Evolutionary conservation across 768 basidiomycete species (phyloP).

Genomic region (Lentinula boryana): DNA sequence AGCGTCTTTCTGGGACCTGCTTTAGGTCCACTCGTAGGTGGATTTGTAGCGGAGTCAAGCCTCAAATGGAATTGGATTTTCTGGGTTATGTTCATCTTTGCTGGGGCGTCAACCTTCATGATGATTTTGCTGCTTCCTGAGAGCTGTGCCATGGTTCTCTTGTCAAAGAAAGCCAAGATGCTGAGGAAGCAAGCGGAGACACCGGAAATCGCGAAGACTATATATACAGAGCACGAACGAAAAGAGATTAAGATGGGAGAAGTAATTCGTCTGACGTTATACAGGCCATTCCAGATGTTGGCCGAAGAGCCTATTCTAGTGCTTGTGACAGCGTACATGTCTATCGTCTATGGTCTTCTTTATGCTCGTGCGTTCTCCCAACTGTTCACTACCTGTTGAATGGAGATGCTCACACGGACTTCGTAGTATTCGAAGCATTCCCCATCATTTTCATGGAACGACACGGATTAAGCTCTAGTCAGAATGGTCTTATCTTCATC

Average conservation of each 20-base stretch:
- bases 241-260: conserved; percentile 23
- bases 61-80: conserved; percentile 63
- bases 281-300: conserved; percentile 44
- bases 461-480: conserved; percentile 27
- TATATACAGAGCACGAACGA: conserved; percentile 28
- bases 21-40: conserved; percentile 56
- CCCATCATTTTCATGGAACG: conserved; percentile 30
- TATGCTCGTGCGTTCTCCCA: conserved; percentile 45
- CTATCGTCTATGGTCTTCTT: conserved; percentile 44
- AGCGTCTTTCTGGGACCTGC: conserved; percentile 62
- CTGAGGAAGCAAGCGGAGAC: background rate
- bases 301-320: conserved; percentile 46
- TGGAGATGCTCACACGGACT: conserved; percentile 19
- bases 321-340: conserved; percentile 36
- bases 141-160: conserved; percentile 59
- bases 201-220: background rate
- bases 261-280: conserved; percentile 27
- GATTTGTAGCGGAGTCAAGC: conserved; percentile 43
- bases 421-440: conserved; percentile 28
- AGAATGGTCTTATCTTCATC: conserved; percentile 34
- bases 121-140: conserved; percentile 51
- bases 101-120: conserved; percentile 41
- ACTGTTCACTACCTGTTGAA: conserved; percentile 15
- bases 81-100: conserved; percentile 67
- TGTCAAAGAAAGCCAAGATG: conserved; percentile 25